phyloP scores from a whole-genome alignment of 1,139 yeast genomes.

The Hyphopichia khmerensis region DNA sequence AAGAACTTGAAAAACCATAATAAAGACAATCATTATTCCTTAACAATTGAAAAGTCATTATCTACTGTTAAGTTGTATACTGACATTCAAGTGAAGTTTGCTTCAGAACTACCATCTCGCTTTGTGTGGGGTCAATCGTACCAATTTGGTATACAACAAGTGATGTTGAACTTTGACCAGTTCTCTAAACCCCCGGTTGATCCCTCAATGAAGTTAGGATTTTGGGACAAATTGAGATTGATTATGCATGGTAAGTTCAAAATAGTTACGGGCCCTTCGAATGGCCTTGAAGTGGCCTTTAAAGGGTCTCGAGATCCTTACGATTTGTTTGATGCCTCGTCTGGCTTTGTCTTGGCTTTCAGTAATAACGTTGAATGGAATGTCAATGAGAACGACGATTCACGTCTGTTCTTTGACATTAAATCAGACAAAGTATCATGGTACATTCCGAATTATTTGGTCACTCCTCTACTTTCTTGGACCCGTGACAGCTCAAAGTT shows the following conservation, averaged over 20 bases:
- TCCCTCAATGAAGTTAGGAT: conserved; percentile 52
- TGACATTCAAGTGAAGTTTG: conserved; percentile 54
- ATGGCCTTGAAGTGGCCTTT: conserved; percentile 55
- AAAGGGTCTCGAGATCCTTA: conserved; percentile 50
- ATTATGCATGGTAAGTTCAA: conserved; percentile 49
- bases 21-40: conserved; percentile 45
- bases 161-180: conserved; percentile 76
- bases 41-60: conserved; percentile 73
- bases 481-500: conserved; percentile 46
- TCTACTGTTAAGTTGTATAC: conserved; percentile 74
- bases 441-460: conserved; percentile 62
- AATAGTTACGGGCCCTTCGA: conserved; percentile 21
- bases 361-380: conserved; percentile 39
- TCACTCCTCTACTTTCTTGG: conserved; percentile 62
- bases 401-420: conserved; percentile 37
- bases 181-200: conserved; percentile 84
- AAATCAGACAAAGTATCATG: conserved; percentile 37
- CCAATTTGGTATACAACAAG: conserved; percentile 81
- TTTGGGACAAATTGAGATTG: conserved; percentile 57
- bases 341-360: conserved; percentile 44
- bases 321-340: conserved; percentile 34
- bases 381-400: conserved; percentile 40
- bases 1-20: conserved; percentile 27
- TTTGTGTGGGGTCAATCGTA: conserved; percentile 86
- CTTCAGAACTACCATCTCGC: conserved; percentile 59